Evolutionary conservation across 1,284 basidiomycete species (phyloP), one percentile per base, ranked within the genome.

Genomic region (Microbotryum violaceum): DNA sequence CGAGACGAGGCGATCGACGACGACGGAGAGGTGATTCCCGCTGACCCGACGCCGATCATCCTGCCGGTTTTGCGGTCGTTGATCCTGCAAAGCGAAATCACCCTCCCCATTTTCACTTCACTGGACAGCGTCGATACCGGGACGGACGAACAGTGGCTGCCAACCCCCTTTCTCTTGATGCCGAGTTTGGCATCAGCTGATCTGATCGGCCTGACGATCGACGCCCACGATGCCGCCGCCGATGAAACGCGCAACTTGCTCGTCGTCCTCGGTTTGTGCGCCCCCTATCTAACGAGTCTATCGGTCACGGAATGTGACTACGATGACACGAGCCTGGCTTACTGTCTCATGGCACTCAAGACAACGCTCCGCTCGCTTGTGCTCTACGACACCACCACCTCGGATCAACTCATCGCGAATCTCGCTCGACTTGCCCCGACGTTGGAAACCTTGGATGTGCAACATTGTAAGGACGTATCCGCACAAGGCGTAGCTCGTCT

Each of bases 81-180:
- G 25, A 0, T 1, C 12, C 21, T 67, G 1, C 1, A 3, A 3
- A 60, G 60, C 31, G 10, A 14, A 16, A 57, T 58, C 3, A 60
- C 61, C 5, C 51, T 63, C 7, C 44, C 63, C 20, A 61, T 66
- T 42, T 61, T 55, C 48, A 44, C 61, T 20, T 47, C 50, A 20
- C n/a, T 57, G 25, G 31, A 56, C 9, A 23, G 42, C 45, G n/a
- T 14, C 47, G 64, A 63, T 8, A 21, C 25, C n/a, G 23, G 37
- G 3, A 2, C 9, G 48, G 53, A 49, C 31, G 62, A 57, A 1
- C 4, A 51, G 55, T 5, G 23, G 27, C 2, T 54, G n/a, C 18
- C 64, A n/a, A 65, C 61, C 9, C 65, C 65, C 5, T 4, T 60
- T 47, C 37, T 66, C 50, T 23, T 55, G 37, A 69, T 69, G 67